Conservation (phyloP, 2,329 filamentous ascomycete genomes). For the Arthrobotrys musiformis region DNA sequence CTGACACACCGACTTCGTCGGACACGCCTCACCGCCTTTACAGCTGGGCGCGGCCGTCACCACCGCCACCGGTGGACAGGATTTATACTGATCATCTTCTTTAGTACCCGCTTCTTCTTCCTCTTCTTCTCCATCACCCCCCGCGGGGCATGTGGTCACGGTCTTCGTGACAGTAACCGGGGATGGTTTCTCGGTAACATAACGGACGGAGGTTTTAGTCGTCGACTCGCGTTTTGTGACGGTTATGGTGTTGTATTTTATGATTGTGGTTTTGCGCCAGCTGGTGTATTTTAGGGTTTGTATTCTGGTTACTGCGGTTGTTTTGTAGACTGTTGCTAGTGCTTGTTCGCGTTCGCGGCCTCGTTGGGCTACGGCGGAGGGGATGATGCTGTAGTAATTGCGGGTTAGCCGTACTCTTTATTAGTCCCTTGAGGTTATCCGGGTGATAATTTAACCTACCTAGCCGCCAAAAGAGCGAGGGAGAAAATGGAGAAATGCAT, state of each 20-base stretch:
- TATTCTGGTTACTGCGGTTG: neutral
- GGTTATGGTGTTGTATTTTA: neutral
- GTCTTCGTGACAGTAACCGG: neutral
- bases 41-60: neutral
- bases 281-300: neutral
- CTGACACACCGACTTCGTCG: neutral
- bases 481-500: conserved; percentile 4
- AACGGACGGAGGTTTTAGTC: neutral
- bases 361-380: neutral
- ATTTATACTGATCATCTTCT: neutral
- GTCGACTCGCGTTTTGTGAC: neutral
- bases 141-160: neutral
- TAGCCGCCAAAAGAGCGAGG: neutral
- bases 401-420: no score
- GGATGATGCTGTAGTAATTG: neutral
- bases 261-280: neutral
- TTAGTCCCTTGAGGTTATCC: neutral
- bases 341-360: no score
- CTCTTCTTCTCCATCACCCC: neutral
- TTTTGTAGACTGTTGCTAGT: neutral
- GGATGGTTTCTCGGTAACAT: neutral
- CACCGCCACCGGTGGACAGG: neutral
- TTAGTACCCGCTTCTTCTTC: neutral
- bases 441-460: neutral
- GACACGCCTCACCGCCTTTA: neutral